Percentiles rank a stretch among this genome's conserved stretches.
Conservation (phyloP, 1,139 yeast species). For the Hyphopichia pseudoburtonii region DNA sequence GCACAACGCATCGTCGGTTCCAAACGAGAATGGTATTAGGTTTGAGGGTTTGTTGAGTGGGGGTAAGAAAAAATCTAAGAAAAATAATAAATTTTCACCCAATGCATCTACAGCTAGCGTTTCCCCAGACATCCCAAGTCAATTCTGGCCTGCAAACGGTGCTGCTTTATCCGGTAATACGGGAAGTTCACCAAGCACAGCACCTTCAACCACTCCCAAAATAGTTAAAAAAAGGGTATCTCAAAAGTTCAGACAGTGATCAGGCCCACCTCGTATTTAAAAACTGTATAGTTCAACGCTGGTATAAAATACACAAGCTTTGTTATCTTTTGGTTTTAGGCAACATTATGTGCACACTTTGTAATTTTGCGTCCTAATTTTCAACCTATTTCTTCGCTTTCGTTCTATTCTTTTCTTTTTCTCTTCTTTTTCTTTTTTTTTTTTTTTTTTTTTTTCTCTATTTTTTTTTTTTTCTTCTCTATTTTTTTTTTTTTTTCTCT, state of each 20-base stretch:
- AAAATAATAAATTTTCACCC: slow-evolving; percentile 15
- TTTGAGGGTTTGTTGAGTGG: slow-evolving; percentile 31
- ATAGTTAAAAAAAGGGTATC: slow-evolving; percentile 20
- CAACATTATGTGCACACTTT: not conserved
- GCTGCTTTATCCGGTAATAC: slow-evolving; percentile 2
- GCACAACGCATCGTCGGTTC: not conserved
- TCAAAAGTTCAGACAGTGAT: slow-evolving; percentile 17
- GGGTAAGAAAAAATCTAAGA: slow-evolving; percentile 26
- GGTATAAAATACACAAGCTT: too few relatives aligned
- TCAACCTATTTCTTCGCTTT: too few relatives aligned
- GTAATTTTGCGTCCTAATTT: too few relatives aligned
- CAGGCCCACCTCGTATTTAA: not conserved
- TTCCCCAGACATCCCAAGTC: slow-evolving; percentile 10
- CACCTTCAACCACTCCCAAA: slow-evolving; percentile 5
- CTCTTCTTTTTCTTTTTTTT: slow-evolving; percentile 3
- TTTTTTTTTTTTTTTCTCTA: slow-evolving; percentile 1
- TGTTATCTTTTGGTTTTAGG: too few relatives aligned
- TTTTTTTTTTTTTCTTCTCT: too few relatives aligned
- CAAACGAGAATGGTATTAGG: slow-evolving; percentile 2
- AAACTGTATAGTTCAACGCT: too few relatives aligned
- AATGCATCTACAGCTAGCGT: slow-evolving; percentile 11
- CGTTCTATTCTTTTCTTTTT: too few relatives aligned
- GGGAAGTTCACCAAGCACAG: slow-evolving; percentile 7
- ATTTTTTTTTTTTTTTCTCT: too few relatives aligned
- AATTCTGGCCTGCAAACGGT: slow-evolving; percentile 9